Conservation (phyloP, 306 rosid species). For the Pterocarpus santalinus region DNA sequence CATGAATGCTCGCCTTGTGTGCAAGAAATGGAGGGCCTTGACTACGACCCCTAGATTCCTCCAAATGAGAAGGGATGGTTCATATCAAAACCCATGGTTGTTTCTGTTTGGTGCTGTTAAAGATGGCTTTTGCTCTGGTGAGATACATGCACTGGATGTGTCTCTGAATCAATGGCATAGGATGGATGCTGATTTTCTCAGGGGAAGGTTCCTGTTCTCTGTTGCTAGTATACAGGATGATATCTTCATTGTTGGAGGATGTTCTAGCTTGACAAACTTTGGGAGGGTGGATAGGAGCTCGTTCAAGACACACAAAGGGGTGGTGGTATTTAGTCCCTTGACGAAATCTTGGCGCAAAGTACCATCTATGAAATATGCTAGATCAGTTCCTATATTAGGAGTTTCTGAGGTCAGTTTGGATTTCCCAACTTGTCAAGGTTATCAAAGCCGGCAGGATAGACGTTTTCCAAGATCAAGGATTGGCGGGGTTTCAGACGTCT, state of each 20-base stretch:
- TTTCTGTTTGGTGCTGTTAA: conserved; percentile 93
- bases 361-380: conserved; percentile 87
- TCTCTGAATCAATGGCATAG: conserved; percentile 84
- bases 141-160: conserved; percentile 90
- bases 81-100: conserved; percentile 87
- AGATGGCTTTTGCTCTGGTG: conserved; percentile 93
- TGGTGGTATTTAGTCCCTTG: conserved; percentile 81
- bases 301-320: conserved; percentile 95
- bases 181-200: conserved; percentile 81
- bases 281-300: conserved; percentile 94
- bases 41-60: conserved; percentile 86
- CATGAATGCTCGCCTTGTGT: conserved; percentile 97
- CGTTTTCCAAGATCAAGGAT: conserved; percentile 75
- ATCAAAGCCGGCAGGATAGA: conserved; percentile 84
- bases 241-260: conserved; percentile 89
- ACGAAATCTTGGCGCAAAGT: conserved; percentile 93
- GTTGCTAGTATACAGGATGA: conserved; percentile 86
- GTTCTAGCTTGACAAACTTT: conserved; percentile 89
- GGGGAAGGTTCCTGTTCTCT: conserved; percentile 94
- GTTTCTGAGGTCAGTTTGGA: conserved; percentile 76
- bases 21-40: conserved; percentile 92
- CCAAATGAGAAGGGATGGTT: conserved; percentile 89
- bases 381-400: conserved; percentile 91
- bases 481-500: conserved; percentile 89
- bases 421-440: conserved; percentile 65